Conservation (phyloP, 169 alveolate genomes). For the Eimeria nieschulzi region DNA sequence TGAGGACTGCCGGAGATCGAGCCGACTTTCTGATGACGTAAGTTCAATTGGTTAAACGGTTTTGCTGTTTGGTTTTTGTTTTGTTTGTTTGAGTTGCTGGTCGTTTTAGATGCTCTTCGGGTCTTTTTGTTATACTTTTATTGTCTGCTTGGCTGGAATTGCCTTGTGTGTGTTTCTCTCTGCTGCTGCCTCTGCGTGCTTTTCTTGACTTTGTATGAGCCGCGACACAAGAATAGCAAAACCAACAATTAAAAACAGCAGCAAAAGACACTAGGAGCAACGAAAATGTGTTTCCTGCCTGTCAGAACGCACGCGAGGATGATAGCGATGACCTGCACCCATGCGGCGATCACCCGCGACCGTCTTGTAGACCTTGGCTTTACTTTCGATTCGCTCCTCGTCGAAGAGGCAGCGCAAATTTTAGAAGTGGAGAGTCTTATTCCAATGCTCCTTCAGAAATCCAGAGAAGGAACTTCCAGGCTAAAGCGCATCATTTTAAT, state of each 20-base stretch:
- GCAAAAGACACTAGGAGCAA: too few species aligned
- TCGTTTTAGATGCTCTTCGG: not conserved
- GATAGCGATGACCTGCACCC: constrained; percentile 96
- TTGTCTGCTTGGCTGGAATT: not conserved
- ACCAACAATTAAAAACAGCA: too few species aligned
- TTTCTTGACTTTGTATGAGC: too few species aligned
- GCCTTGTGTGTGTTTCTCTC: too few species aligned
- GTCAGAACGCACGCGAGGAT: constrained; percentile 87
- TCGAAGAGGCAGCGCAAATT: constrained; percentile 93
- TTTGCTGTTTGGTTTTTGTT: constrained; percentile 4
- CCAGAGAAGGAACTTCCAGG: constrained; percentile 74
- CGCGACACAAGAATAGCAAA: too few species aligned
- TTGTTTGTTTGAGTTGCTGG: not conserved
- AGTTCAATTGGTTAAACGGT: not conserved
- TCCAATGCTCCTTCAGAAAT: constrained; percentile 87
- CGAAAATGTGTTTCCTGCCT: too few species aligned
- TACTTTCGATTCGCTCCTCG: constrained; percentile 86
- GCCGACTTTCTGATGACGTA: constrained; percentile 91
- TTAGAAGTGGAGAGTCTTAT: constrained; percentile 90
- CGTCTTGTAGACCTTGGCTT: constrained; percentile 82
- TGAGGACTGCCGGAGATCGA: constrained; percentile 92
- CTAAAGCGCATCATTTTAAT: constrained; percentile 90
- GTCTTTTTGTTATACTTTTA: not conserved
- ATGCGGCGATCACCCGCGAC: constrained; percentile 93
- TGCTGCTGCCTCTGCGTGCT: not conserved